phyloP scores from a whole-genome alignment of 2,329 filamentous ascomycete genomes.

The Neofusicoccum cordaticola region DNA sequence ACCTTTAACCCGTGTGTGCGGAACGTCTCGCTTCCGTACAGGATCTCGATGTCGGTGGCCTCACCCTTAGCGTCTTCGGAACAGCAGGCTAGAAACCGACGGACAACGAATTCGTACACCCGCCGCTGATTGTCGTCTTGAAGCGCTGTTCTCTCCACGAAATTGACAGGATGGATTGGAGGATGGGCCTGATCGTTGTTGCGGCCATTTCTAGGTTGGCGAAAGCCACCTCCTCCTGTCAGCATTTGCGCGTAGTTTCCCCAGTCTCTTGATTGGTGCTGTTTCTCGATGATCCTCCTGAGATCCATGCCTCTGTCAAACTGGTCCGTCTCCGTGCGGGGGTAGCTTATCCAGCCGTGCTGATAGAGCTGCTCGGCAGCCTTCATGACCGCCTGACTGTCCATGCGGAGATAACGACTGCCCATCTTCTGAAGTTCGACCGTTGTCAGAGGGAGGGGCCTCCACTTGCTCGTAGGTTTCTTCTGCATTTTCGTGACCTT shows the following conservation, averaged over 20 bases:
- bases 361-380: slow-evolving; percentile 84
- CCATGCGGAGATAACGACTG: slow-evolving; percentile 84
- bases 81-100: slow-evolving; percentile 92
- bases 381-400: slow-evolving; percentile 85
- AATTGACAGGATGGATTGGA: slow-evolving; percentile 94
- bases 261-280: slow-evolving; percentile 74
- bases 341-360: slow-evolving; percentile 95
- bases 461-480: slow-evolving; percentile 91
- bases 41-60: slow-evolving; percentile 78
- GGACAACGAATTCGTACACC: slow-evolving; percentile 88
- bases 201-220: slow-evolving; percentile 74
- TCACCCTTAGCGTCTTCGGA: slow-evolving; percentile 89
- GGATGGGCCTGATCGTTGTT: slow-evolving; percentile 97
- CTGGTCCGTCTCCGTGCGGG: slow-evolving; percentile 92
- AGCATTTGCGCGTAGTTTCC: slow-evolving; percentile 75
- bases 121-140: slow-evolving; percentile 66
- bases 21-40: slow-evolving; percentile 81
- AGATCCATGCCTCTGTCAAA: slow-evolving; percentile 91
- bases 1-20: slow-evolving; percentile 80
- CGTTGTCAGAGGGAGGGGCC: slow-evolving; percentile 87
- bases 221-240: slow-evolving; percentile 71
- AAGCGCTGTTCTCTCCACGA: slow-evolving; percentile 62
- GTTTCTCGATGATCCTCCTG: slow-evolving; percentile 74
- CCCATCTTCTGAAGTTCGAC: slow-evolving; percentile 97
- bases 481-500: slow-evolving; percentile 82